Base-by-base conservation (phyloP, 2,329 filamentous ascomycete species). In the Hortaea sp. region DNA sequence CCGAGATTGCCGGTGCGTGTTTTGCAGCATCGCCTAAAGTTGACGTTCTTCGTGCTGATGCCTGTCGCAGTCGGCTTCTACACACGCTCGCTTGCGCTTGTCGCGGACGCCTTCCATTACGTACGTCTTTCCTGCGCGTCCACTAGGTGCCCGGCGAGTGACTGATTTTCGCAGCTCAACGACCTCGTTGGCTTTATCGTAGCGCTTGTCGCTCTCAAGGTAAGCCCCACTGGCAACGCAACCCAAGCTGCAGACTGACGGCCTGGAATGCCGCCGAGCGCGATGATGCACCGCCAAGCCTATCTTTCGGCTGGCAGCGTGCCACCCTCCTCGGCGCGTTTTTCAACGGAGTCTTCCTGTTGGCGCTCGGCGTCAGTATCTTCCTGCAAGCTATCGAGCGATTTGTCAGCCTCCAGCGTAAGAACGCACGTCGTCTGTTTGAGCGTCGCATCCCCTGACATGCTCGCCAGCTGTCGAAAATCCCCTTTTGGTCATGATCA, bases 241-340 rank as follows among this genome's bases (percentile, higher is more conserved):
- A 6, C 11, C n/a, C 9, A 9, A 20, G 13, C 38, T 40, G 7
- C 13, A 7, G 20, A 9, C 41, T 29, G 6, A 42, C 9, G 7
- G 30, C 28, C n/a, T 27, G 12, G 1, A 55, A 82, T 80, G 64
- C 82, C 47, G 73, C 80, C 13, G 74, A 82, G 52, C 67, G 72
- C 38, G 67, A 69, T 39, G 65, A 75, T 5, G 75, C 75, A 1
- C 81, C 82, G 0, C 70, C 75, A 50, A 70, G 70, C 7, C 70
- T 85, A 11, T 78, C 83, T 0, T 88, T 85, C 54, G 84, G 84
- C n/a, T 88, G 83, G 84, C 81, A 85, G 47, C 75, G 85, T 30
- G 82, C 84, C 11, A 76, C 78, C n/a, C 63, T 88, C 1, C 69
- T 89, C 0, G 43, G 43, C 84, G 84, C 83, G 20, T 89, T 89